These are phyloP conservation scores for Trichoderma endophyticum DNA, from an alignment of 2,329 filamentous ascomycete species.

Conservation along the genomic window DNA sequence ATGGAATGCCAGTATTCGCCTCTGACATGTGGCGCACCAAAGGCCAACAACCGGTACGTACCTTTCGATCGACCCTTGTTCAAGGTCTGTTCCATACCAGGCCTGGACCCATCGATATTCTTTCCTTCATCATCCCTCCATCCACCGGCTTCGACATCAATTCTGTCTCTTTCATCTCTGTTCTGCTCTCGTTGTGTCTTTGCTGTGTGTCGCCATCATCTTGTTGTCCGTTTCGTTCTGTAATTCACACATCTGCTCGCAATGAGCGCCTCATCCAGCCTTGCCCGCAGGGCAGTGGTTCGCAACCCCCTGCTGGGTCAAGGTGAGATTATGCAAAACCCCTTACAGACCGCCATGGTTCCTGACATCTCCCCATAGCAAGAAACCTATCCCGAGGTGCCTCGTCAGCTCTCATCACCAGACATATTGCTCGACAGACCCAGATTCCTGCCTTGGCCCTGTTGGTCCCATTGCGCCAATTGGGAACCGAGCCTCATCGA, in stretches of 20 bases:
- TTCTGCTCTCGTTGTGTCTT: neutral
- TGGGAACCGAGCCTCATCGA: conserved; percentile 59
- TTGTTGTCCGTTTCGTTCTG: neutral
- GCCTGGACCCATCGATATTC: conserved; percentile 11
- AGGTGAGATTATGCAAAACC: conserved; percentile 35
- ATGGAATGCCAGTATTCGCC: neutral
- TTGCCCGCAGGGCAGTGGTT: conserved; percentile 53
- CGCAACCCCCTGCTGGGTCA: conserved; percentile 51
- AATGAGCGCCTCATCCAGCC: conserved; percentile 57
- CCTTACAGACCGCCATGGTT: conserved; percentile 7
- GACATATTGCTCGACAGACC: conserved; percentile 45
- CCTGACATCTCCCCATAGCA: conserved; percentile 31
- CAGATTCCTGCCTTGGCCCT: conserved; percentile 53
- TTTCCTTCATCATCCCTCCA: conserved; percentile 16
- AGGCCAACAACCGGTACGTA: neutral
- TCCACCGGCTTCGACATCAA: conserved; percentile 1
- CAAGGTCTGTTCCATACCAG: neutral
- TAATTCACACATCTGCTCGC: conserved; percentile 10
- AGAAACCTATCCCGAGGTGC: conserved; percentile 47
- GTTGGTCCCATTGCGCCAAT: conserved; percentile 53
- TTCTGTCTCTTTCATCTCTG: neutral
- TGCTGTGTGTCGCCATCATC: neutral
- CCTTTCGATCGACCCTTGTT: conserved; percentile 2
- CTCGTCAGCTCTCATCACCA: conserved; percentile 45
- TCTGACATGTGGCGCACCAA: conserved; percentile 18